phyloP scores from a whole-genome alignment of 805 yeast genomes.

The Metschnikowia lunata region DNA sequence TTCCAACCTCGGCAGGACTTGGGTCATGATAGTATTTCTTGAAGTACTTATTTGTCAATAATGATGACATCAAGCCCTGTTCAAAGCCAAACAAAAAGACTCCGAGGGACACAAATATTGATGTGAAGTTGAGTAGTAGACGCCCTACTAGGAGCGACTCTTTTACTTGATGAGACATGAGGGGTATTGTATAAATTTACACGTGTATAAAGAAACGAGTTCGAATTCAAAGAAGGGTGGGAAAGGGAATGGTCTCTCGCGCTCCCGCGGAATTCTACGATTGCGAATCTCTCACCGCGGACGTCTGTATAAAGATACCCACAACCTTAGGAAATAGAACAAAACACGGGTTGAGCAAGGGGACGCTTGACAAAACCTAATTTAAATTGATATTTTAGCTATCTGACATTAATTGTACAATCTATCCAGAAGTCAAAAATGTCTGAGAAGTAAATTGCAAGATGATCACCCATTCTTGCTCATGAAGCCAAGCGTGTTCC shows the following conservation, averaged over 20 bases:
- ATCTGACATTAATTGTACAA: no score
- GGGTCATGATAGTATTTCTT: slow-evolving; percentile 65
- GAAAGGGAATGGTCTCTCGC: background rate
- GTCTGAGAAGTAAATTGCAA: no score
- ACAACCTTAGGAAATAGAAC: no score
- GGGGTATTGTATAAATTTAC: background rate
- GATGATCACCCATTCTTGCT: no score
- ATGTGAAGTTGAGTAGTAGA: slow-evolving; percentile 39
- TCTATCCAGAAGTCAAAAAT: no score
- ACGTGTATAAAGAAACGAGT: no score
- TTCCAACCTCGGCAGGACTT: slow-evolving; percentile 59
- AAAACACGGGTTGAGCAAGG: no score
- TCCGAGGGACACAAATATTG: slow-evolving; percentile 44
- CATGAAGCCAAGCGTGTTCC: no score
- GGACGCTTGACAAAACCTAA: no score
- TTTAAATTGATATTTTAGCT: no score
- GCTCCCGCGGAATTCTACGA: slow-evolving; percentile 1
- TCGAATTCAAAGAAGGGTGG: no score
- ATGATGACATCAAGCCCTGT: slow-evolving; percentile 45
- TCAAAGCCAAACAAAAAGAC: slow-evolving; percentile 70
- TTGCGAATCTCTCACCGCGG: background rate
- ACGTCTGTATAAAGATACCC: no score
- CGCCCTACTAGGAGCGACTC: slow-evolving; percentile 38
- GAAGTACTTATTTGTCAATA: slow-evolving; percentile 41
- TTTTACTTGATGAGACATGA: slow-evolving; percentile 22